Evolutionary conservation across 2,329 filamentous ascomycete genomes (phyloP).

Genomic region (Ilyonectria robusta): DNA sequence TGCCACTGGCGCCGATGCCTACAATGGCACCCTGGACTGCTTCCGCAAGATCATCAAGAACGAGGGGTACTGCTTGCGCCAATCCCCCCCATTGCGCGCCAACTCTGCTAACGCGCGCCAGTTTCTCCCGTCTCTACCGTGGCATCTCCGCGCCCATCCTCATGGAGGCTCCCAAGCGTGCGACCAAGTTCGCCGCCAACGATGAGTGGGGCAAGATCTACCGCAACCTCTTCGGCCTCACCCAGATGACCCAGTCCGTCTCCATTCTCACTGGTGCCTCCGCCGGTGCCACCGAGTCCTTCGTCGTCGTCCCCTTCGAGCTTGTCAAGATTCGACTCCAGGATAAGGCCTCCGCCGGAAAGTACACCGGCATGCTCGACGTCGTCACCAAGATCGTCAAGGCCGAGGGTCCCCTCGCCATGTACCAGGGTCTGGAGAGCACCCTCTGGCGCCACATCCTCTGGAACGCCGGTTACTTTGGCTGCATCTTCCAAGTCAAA

Average conservation of each 20-base stretch:
- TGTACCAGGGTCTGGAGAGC: constrained; percentile 97
- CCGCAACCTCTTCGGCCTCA: constrained; percentile 85
- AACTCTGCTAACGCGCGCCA: constrained; percentile 55
- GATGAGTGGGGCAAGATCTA: constrained; percentile 98
- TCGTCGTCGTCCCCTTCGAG: constrained; percentile 98
- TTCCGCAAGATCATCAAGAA: constrained; percentile 97
- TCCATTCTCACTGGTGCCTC: constrained; percentile 95
- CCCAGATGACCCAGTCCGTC: constrained; percentile 92
- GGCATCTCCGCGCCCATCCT: constrained; percentile 96
- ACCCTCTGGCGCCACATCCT: constrained; percentile 93
- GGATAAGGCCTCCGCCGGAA: constrained; percentile 92
- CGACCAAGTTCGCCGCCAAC: constrained; percentile 99
- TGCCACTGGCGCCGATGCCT: constrained; percentile 81
- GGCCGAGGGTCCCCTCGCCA: constrained; percentile 85
- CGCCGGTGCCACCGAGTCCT: constrained; percentile 94
- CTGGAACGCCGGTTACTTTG: constrained; percentile 98
- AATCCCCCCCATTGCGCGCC: constrained; percentile 24
- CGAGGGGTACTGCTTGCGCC: constrained; percentile 79
- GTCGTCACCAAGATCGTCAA: constrained; percentile 85
- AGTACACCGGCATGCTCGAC: constrained; percentile 87
- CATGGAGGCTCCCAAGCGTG: constrained; percentile 95
- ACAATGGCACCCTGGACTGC: constrained; percentile 98
- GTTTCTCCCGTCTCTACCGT: constrained; percentile 91
- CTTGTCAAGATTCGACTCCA: constrained; percentile 98
- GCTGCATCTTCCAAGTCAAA: constrained; percentile 97